Base-by-base conservation (phyloP, 2,329 filamentous ascomycete species). In the Nothopassalora personata region DNA sequence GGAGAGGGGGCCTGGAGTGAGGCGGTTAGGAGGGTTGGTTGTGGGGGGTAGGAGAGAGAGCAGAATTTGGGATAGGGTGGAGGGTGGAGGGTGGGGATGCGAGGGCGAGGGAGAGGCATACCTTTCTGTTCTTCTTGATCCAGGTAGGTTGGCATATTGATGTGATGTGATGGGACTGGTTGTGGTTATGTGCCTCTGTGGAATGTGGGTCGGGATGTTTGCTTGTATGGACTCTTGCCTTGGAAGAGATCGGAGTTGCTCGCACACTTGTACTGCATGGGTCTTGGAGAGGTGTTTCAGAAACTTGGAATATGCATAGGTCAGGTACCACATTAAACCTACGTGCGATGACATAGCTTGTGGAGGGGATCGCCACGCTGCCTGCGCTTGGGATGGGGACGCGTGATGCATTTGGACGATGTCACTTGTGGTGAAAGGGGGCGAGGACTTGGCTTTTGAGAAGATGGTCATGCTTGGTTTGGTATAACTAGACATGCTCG, bases 1-100 rank as follows among this genome's bases (percentile, higher is more conserved):
- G 33, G 68, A 66, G 43, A 74, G 68, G 47, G 70, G 68, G 39
- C 69, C 70, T 69, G 43, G 58, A 30, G 9, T 23, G 47, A 31
- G 13, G n/a, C 30, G 1, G 46, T 52, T n/a, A 53, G n/a, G 19
- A 4, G 19, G 19, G 18, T 28, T 49, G 18, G 3, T n/a, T 10
- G 7, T 28, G 8, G 19, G 18, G 36, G 11, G 18, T n/a, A 43
- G 36, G 11, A 43, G 36, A 15, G 36, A 18, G 15, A 3, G 36
- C 6, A 43, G 36, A 43, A n/a, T n/a, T 6, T 18, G 39, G 39
- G n/a, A 43, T n/a, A n/a, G n/a, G n/a, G n/a, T n/a, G n/a, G n/a
- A n/a, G n/a, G n/a, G n/a, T n/a, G n/a, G n/a, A n/a, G n/a, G n/a
- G n/a, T n/a, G n/a, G 4, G 39, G 23, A 23, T 23, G 23, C 23